Conservation (phyloP, 495 filamentous ascomycete species). For the Penicillium silybi region DNA sequence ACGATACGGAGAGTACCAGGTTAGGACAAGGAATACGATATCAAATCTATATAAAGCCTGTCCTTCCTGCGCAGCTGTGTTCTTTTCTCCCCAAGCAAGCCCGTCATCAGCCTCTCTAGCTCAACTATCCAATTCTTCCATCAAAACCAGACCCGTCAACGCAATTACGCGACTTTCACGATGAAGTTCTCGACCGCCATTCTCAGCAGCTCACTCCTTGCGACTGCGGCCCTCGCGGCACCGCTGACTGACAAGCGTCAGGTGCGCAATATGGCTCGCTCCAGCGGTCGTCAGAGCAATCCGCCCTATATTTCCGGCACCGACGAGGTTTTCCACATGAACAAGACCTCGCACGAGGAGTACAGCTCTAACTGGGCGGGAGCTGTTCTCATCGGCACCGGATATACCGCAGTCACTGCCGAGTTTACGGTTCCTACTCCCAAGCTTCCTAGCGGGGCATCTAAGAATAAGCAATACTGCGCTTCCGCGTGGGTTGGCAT, state of each 20-base stretch:
- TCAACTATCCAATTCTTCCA: neutral
- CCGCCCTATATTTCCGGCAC: constrained; percentile 26
- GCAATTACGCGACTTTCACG: neutral
- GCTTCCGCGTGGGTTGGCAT: constrained; percentile 60
- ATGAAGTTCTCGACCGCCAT: constrained; percentile 30
- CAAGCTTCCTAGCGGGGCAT: constrained; percentile 34
- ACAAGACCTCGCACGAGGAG: constrained; percentile 27
- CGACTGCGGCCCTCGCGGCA: constrained; percentile 21
- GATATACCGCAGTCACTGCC: constrained; percentile 45
- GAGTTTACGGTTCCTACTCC: constrained; percentile 50
- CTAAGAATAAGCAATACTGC: constrained; percentile 38
- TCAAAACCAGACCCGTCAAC: neutral
- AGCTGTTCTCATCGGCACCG: constrained; percentile 44
- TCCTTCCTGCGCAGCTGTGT: neutral
- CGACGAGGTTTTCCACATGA: constrained; percentile 17
- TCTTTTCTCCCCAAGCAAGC: neutral
- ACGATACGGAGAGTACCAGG: neutral
- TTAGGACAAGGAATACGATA: neutral
- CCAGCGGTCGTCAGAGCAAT: constrained; percentile 10
- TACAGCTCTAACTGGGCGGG: constrained; percentile 55
- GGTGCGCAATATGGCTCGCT: constrained; percentile 11
- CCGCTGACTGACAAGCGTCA: constrained; percentile 22
- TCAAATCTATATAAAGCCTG: neutral
- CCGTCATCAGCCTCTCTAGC: neutral
- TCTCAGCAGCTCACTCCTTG: constrained; percentile 19